Percentiles rank a stretch among this genome's conserved stretches.
phyloP scores from a whole-genome alignment of 2,329 filamentous ascomycete genomes.

The Nannizzia gypsea region DNA sequence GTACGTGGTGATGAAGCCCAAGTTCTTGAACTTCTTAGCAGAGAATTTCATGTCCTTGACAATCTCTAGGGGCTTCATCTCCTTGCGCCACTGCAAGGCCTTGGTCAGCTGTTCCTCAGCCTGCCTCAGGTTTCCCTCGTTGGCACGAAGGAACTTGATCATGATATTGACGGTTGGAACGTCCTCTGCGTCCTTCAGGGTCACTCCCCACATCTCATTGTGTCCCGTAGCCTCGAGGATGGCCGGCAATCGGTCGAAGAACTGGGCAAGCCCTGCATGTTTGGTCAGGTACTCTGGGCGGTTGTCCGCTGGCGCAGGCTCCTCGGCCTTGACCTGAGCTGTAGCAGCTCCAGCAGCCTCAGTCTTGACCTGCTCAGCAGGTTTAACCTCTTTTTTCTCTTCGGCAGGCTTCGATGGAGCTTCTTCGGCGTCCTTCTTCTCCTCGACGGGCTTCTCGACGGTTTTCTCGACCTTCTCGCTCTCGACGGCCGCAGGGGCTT shows the following conservation, averaged over 20 bases:
- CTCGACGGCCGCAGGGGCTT: constrained; percentile 7
- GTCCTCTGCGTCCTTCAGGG: constrained; percentile 44
- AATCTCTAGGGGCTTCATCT: constrained; percentile 58
- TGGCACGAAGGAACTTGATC: constrained; percentile 89
- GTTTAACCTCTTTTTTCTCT: constrained; percentile 11
- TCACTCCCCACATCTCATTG: constrained; percentile 77
- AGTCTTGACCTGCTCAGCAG: constrained; percentile 9
- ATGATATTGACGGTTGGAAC: constrained; percentile 72
- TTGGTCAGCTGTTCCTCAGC: constrained; percentile 67
- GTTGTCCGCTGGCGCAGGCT: constrained; percentile 18
- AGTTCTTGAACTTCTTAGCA: constrained; percentile 57
- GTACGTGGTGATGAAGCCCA: constrained; percentile 74
- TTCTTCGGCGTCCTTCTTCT: constrained; percentile 9
- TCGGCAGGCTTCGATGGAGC: constrained; percentile 11
- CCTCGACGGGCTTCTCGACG: constrained; percentile 9
- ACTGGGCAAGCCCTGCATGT: constrained; percentile 39
- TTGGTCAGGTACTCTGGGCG: constrained; percentile 26
- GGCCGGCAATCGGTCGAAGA: constrained; percentile 47
- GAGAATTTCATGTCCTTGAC: constrained; percentile 52
- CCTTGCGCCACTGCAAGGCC: constrained; percentile 72
- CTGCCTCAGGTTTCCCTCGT: constrained; percentile 60
- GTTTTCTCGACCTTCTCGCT: constrained; percentile 7
- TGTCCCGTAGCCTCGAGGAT: constrained; percentile 50
- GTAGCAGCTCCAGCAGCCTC: constrained; percentile 4
- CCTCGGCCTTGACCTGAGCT: neutral